Percentiles rank a stretch among this genome's conserved stretches.
Evolutionary conservation across 1,284 basidiomycete genomes (phyloP).

Genomic region (Marasmius oreades): DNA sequence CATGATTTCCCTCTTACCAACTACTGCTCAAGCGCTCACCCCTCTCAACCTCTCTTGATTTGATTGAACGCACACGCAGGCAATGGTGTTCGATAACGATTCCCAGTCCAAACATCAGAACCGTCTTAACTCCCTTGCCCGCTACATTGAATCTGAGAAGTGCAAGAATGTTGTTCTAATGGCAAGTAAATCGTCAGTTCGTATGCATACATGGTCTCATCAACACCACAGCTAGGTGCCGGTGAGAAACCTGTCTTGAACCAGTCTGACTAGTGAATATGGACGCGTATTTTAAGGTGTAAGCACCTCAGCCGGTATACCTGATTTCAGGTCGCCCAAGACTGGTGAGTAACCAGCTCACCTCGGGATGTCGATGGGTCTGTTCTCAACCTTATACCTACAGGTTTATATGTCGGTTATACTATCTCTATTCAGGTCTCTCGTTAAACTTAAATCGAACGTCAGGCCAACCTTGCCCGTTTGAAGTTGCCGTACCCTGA

Average conservation of each 20-base stretch:
- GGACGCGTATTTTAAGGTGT: slow-evolving; percentile 44
- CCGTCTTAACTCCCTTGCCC: slow-evolving; percentile 35
- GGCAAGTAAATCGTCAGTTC: slow-evolving; percentile 40
- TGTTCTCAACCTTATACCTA: neutral
- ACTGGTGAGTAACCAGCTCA: slow-evolving; percentile 45
- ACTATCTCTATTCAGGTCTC: slow-evolving; percentile 10
- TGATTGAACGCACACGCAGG: too few species aligned
- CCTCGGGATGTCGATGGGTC: neutral
- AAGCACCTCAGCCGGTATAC: slow-evolving; percentile 77
- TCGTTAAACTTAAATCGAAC: neutral
- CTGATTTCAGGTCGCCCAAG: slow-evolving; percentile 75
- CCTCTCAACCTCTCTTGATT: neutral
- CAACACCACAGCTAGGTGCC: slow-evolving; percentile 50
- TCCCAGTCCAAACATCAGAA: neutral
- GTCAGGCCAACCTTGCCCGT: slow-evolving; percentile 68
- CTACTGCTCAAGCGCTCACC: too few species aligned
- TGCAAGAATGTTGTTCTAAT: slow-evolving; percentile 71
- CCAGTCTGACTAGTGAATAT: slow-evolving; percentile 18
- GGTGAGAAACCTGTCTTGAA: slow-evolving; percentile 32
- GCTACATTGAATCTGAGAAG: slow-evolving; percentile 63
- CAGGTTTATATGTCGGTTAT: neutral
- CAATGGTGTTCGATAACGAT: neutral
- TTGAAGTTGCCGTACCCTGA: slow-evolving; percentile 76
- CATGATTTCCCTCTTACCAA: too few species aligned
- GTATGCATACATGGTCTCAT: neutral